These are phyloP conservation scores for Lentinula lateritia DNA, from an alignment of 768 basidiomycete genomes.

Conservation along the genomic window DNA sequence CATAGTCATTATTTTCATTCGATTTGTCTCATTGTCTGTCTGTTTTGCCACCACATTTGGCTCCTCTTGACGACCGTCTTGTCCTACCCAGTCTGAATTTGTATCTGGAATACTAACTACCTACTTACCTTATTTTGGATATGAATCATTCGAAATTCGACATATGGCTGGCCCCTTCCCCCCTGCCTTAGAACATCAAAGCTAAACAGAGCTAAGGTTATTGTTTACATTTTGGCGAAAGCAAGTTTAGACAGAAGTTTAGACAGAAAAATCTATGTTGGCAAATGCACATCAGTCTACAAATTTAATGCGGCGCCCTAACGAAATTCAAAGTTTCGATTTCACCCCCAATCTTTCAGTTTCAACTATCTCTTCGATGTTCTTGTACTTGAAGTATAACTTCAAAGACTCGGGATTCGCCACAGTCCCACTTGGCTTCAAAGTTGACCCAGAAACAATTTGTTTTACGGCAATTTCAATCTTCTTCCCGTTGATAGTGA, in stretches of 20 bases:
- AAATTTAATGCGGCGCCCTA: too few relatives aligned
- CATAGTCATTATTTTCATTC: background rate
- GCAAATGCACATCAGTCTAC: too few relatives aligned
- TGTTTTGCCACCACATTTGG: background rate
- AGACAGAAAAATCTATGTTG: background rate
- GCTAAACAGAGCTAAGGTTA: too few relatives aligned
- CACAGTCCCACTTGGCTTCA: constrained; percentile 66
- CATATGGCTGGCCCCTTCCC: too few relatives aligned
- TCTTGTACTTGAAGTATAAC: constrained; percentile 57
- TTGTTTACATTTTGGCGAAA: too few relatives aligned
- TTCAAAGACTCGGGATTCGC: constrained; percentile 66
- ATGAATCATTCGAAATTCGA: too few relatives aligned
- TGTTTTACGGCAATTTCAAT: constrained; percentile 79
- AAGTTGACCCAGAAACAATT: constrained; percentile 57
- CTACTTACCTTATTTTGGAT: too few relatives aligned
- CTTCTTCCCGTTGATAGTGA: constrained; percentile 74
- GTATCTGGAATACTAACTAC: background rate
- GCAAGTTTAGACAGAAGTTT: background rate
- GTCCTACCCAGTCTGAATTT: background rate
- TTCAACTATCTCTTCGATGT: constrained; percentile 30
- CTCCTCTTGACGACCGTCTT: background rate
- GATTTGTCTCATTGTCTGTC: background rate
- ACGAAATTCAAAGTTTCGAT: background rate
- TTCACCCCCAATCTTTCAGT: background rate
- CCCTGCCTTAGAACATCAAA: too few relatives aligned